Evolutionary conservation across 805 yeast species (phyloP), one percentile per base, ranked within the genome.

Genomic region (Schizosaccharomyces lindneri): DNA sequence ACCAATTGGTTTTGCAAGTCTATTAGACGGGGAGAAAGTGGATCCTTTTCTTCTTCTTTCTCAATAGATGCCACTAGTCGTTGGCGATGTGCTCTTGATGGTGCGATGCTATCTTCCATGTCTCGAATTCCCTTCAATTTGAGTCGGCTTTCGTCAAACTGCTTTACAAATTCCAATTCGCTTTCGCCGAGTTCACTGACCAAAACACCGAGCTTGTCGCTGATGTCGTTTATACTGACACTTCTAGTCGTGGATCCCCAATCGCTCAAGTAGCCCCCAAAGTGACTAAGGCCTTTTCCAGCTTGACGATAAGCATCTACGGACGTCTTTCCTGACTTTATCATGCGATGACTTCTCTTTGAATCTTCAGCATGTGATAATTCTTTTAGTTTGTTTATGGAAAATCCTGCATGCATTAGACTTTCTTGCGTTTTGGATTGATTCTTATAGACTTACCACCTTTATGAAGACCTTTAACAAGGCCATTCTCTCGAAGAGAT

Each of bases 1-100:
- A 87, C 95, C 70, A 86, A 77, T 73, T 86, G 94, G 73, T 87
- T 94, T 76, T 87, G 94, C 71, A 87, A 77, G 63, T 85, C 81
- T 62, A 81, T 79, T 65, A 86, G 82, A 76, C 84, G 85, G 15
- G 60, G 60, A 31, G 39, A 29, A 21, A 21, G 29, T 19, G 60
- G 60, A 66, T 78, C 57, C n/a, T 39, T n/a, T 15, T 59, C 55
- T n/a, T 24, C 43, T 55, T 29, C 87, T 17, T 43, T 55, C 36
- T 60, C 57, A 36, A 48, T 39, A 36, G 29, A 21, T 19, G n/a
- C n/a, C 29, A 43, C 48, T 39, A 41, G 19, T 32, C 55, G 48
- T 61, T 61, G 32, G 17, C 59, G 32, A 17, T 59, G 62, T 6
- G 43, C 55, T 27, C 59, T 31, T 11, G 62, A 48, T 24, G 59